Conservation (phyloP, 1,284 basidiomycete genomes). For the Trichosporon coremiiforme region DNA sequence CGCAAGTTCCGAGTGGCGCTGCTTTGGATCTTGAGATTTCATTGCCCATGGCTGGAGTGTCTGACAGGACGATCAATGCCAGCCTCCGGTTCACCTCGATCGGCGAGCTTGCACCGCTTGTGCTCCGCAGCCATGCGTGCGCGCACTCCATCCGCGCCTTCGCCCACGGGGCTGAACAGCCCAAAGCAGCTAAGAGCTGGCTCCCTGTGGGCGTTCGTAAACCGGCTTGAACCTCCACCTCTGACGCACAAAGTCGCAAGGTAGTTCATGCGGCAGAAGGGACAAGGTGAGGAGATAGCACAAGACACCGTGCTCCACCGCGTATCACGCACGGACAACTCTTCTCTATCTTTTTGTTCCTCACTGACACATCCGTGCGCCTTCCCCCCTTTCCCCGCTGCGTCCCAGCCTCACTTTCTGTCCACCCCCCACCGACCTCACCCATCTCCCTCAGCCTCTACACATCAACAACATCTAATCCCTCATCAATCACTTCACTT, state of each 20-base stretch:
- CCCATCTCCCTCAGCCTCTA: neutral
- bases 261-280: too few relatives aligned
- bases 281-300: neutral
- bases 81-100: neutral
- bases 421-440: too few relatives aligned
- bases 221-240: too few relatives aligned
- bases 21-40: neutral
- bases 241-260: too few relatives aligned
- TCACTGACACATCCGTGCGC: neutral
- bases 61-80: neutral
- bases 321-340: conserved; percentile 6
- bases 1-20: neutral
- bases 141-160: neutral
- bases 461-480: neutral
- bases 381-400: conserved; percentile 4
- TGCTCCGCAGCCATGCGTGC: neutral
- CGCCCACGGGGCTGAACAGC: too few relatives aligned
- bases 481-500: neutral
- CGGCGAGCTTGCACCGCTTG: neutral
- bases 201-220: too few relatives aligned
- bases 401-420: neutral
- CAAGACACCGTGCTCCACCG: neutral
- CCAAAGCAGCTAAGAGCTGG: too few relatives aligned
- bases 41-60: neutral
- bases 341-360: neutral